A percentile compares a stretch with the other conserved stretches of the same genome.
Conservation (phyloP, 2,329 filamentous ascomycete species). For the Calonectria pseudoreteaudii region DNA sequence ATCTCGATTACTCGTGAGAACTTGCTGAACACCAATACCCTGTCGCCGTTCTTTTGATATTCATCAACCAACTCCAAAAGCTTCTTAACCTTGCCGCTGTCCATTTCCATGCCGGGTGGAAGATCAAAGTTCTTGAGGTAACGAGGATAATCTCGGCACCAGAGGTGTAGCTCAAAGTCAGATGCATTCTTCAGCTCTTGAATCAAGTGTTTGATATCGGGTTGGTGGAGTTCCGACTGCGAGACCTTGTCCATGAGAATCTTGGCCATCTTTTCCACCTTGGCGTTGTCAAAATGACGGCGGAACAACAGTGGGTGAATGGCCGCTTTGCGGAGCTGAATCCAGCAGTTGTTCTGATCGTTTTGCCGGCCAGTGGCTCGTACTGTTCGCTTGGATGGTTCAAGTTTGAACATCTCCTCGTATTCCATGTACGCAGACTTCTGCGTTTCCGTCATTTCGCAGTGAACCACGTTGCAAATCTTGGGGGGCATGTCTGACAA, state of each 20-base stretch:
- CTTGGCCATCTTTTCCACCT: conserved; percentile 80
- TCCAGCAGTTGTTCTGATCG: conserved; percentile 79
- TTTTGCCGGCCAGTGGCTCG: conserved; percentile 62
- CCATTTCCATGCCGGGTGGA: conserved; percentile 64
- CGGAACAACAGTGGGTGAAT: conserved; percentile 92
- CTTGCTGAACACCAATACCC: conserved; percentile 91
- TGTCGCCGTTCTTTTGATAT: conserved; percentile 85
- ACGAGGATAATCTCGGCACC: conserved; percentile 69
- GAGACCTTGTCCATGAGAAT: conserved; percentile 79
- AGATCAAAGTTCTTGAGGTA: conserved; percentile 68
- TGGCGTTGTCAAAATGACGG: conserved; percentile 80
- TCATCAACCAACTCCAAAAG: conserved; percentile 78
- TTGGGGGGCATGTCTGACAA: conserved; percentile 87
- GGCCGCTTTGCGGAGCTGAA: conserved; percentile 91
- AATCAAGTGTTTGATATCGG: conserved; percentile 63
- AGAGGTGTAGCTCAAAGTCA: conserved; percentile 74
- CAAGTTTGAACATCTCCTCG: conserved; percentile 73
- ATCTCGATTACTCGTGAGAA: conserved; percentile 95
- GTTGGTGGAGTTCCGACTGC: conserved; percentile 64
- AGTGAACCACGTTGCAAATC: conserved; percentile 81
- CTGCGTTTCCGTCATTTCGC: conserved; percentile 81
- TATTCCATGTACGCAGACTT: conserved; percentile 77
- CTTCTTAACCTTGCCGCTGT: conserved; percentile 86
- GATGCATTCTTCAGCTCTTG: conserved; percentile 69
- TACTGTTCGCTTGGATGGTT: conserved; percentile 64